Base-by-base conservation (phyloP, 768 basidiomycete species). In the Fomitopsis pulvina region DNA sequence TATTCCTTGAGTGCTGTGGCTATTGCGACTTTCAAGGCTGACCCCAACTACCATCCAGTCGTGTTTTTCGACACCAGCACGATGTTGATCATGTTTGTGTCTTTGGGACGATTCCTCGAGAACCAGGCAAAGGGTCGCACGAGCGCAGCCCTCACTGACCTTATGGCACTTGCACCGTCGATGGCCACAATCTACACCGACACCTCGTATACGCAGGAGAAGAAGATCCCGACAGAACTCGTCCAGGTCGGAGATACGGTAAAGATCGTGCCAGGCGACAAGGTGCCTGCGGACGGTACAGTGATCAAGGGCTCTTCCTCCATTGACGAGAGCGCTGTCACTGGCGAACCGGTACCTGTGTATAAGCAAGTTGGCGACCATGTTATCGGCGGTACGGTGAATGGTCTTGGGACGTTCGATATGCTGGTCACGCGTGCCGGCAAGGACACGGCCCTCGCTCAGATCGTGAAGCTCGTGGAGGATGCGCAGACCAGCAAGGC, bases 1-100 rank as follows among this genome's bases (percentile, higher is more conserved):
- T 99, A 98, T 68, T 98, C 95, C 0, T 52, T 92, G 22, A 67
- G 80, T 52, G 68, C 77, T 41, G 76, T 99, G 73, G 39, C 89
- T 52, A 70, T 71, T 44, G 86, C 90, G 5, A 63, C 75, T 3
- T 76, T 85, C 66, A 81, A 82, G 60, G 66, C 73, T 4, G 78
- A 85, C 9, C 76, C 84, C 0, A 75, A 75, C 38, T 90, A 77
- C 63, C 84, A 80, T 18, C 95, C 96, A 1, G 79, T 86, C 63
- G 78, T 92, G 40, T 98, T 98, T 70, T 98, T 98, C 71, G 96
- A 99, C 69, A 98, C 96, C 1, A 96, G 92, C 61, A 96, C 96
- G 18, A 98, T 97, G 96, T 73, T 99, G 53, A 85, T 99, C 76
- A 89, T 86, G 71, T 98, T 99, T 65, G 87, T 98, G 59, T 94